Base-by-base conservation (phyloP, 768 basidiomycete species). In the Tricholoma bakamatsutake region DNA sequence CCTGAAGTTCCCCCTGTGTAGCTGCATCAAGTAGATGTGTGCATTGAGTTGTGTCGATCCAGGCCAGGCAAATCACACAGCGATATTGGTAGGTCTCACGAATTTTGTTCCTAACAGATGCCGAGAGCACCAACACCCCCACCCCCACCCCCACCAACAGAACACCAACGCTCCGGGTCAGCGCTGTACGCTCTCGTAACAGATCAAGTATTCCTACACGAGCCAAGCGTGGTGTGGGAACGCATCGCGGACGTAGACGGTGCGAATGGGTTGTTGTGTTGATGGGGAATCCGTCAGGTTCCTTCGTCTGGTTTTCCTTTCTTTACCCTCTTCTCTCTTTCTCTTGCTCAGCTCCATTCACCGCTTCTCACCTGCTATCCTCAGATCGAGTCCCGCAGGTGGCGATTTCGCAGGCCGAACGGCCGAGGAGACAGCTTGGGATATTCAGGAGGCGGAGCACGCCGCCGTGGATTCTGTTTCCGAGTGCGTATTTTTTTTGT, bases 201-300 rank as follows among this genome's bases (percentile, higher is more conserved):
- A 0, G 94, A 97, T 67, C 78, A 89, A 39, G 82, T 85, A 15
- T 93, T 97, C 67, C 71, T 85, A 2, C 68, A 81, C 55, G 93
- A 96, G 66, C 75, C 84, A 0, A 82, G 82, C 15, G 82, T 96
- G 24, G 87, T 94, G 3, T 97, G 94, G 94, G 94, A 97, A 70
- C 82, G 87, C 17, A 72, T 97, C 28, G 90, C 90, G 62, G 94
- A 96, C 63, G 79, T 94, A 30, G 93, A 96, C 57, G 91, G 91
- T 1, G 78, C 82, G 2, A 84, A 76, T 59, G 83, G 88, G 30
- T 80, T 80, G 5, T 96, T 93, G n/a, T 63, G 88, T 88, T 18
- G 92, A 94, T 65, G 80, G 83, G 0, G 72, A 82, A 46, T 88
- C 96, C 56, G 67, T 78, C 34, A 59, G 28, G 54, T 55, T 8